A percentile compares a stretch with the other conserved stretches of the same genome.
Conservation (phyloP, 768 basidiomycete genomes). For the Termitomyces sp. region DNA sequence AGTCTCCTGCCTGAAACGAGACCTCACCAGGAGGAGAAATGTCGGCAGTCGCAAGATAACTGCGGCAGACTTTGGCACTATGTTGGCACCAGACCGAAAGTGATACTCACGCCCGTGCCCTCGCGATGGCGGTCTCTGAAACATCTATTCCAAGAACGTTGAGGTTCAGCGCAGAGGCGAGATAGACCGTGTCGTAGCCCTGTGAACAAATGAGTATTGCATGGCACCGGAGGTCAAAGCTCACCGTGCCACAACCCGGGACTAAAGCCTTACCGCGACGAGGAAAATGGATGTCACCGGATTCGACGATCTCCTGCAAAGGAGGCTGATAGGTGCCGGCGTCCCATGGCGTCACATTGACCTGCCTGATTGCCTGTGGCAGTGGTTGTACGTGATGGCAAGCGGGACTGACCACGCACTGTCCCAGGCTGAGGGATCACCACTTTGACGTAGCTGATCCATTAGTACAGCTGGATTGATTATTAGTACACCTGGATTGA, state of each 20-base stretch:
- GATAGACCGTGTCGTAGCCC: conserved; percentile 58
- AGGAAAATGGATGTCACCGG: conserved; percentile 37
- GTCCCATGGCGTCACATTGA: conserved; percentile 60
- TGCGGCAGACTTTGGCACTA: background rate
- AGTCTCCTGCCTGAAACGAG: conserved; percentile 39
- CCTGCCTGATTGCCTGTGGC: conserved; percentile 29
- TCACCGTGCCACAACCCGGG: conserved; percentile 45
- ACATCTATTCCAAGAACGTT: conserved; percentile 53
- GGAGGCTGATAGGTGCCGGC: conserved; percentile 46
- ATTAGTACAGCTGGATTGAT: background rate
- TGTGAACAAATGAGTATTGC: conserved; percentile 15
- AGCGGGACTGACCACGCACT: conserved; percentile 16
- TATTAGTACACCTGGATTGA: too few relatives aligned
- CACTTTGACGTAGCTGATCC: conserved; percentile 11
- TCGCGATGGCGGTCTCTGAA: conserved; percentile 44
- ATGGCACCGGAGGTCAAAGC: background rate
- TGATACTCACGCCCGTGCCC: conserved; percentile 32
- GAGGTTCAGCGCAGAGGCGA: conserved; percentile 44
- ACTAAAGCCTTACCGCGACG: conserved; percentile 27
- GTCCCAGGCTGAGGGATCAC: conserved; percentile 23
- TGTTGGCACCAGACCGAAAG: background rate
- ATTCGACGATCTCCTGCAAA: conserved; percentile 43
- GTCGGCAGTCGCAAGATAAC: background rate
- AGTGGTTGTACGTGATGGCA: background rate
- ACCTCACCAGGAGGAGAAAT: conserved; percentile 23